Base-by-base conservation (phyloP, 768 basidiomycete genomes). In the Leccinum aurantiacum region DNA sequence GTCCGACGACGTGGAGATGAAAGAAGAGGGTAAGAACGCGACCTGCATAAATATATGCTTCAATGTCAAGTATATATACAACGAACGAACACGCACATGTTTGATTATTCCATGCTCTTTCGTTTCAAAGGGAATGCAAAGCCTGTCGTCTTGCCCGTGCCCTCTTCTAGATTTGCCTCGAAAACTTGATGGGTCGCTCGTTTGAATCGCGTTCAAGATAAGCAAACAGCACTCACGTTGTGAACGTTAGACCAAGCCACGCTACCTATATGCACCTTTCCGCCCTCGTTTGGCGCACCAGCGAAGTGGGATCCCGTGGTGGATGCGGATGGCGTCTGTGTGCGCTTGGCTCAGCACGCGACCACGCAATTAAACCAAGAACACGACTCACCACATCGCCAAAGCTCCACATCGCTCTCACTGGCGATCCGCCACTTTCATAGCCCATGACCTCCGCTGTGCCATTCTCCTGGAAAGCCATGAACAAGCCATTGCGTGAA, bases 41-140 rank as follows among this genome's bases (percentile, higher is more conserved):
- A 81, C 78, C 85, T 88, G 61, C 1, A 38, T 19, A 19, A 17
- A 41, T 29, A 22, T 58, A 33, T 53, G 55, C 57, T 25, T 51
- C 29, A 14, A 51, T 14, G 29, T 5, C 51, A 56, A 44, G 59
- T 44, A 51, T 17, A 44, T 44, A 10, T n/a, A n/a, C n/a, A 44
- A n/a, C n/a, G n/a, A 44, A n/a, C 41, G 41, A 44, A 44, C 41
- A 44, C 41, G 17, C 74, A 92, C 92, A 69, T 89, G 85, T 44
- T 69, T 74, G 51, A 96, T 83, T 13, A 84, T 79, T 22, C 93
- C 93, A 64, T 94, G 84, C 17, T 75, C 75, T 10, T 69, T 67
- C 7, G 88, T 83, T 60, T 91, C 82, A 91, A 93, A 1, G 82
- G 76, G 67, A 94, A 85, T 1, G 78, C 75, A 62, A 82, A 84